Conservation (phyloP, 805 yeast genomes). For the Candida tallmaniae region DNA sequence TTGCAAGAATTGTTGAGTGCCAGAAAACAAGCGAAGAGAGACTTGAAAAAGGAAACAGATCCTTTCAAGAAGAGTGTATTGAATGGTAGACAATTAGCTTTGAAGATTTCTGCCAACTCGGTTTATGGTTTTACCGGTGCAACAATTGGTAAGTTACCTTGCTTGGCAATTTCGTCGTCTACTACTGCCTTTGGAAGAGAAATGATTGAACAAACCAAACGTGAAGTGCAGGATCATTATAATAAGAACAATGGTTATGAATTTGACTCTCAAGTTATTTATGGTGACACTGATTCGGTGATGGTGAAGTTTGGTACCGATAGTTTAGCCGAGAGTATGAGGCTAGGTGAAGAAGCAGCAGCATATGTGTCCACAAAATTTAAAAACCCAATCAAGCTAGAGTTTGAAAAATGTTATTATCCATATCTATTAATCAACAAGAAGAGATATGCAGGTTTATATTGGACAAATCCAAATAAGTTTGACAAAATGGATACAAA, state of each 20-base stretch:
- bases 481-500: constrained; percentile 97
- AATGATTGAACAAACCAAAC: constrained; percentile 92
- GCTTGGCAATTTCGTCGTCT: constrained; percentile 92
- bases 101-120: constrained; percentile 95
- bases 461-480: constrained; percentile 91
- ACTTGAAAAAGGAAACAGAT: constrained; percentile 87
- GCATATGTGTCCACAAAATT: constrained; percentile 75
- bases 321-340: constrained; percentile 82
- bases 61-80: constrained; percentile 91
- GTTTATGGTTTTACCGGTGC: constrained; percentile 99
- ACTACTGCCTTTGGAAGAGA: constrained; percentile 94
- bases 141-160: constrained; percentile 93
- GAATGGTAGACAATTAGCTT: constrained; percentile 95
- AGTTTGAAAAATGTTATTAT: constrained; percentile 93
- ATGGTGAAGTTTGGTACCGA: constrained; percentile 94
- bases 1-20: constrained; percentile 84
- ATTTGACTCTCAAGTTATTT: constrained; percentile 86
- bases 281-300: constrained; percentile 99
- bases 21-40: constrained; percentile 88
- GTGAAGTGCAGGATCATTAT: constrained; percentile 77
- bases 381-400: constrained; percentile 84
- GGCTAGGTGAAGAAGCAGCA: constrained; percentile 92
- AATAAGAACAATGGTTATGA: constrained; percentile 75
- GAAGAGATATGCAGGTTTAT: constrained; percentile 94
- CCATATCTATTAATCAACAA: constrained; percentile 93